Evolutionary conservation across 805 yeast species (phyloP), one percentile per base, ranked within the genome.

Genomic region (Candida anglica): DNA sequence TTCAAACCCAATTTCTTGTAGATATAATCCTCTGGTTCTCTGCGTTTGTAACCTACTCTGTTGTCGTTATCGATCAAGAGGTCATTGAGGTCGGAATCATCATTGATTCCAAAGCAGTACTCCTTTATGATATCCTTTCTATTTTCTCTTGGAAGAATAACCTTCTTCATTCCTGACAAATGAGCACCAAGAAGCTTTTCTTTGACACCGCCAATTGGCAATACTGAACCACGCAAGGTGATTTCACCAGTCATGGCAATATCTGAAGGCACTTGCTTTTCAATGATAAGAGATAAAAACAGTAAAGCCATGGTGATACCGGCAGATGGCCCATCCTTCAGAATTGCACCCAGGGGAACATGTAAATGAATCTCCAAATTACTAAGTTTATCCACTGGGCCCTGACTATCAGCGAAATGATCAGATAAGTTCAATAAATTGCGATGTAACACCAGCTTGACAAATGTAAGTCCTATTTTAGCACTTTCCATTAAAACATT

Each of bases 211-310:
- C 95, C 95, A 44, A 86, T 85, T 6, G 89, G 89, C 28, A 86
- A 63, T 0, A 86, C 82, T 44, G 80, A 68, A 5, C 95, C 95
- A 27, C 91, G 62, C 3, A 86, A 66, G 0, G 93, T 83, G 40
- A 85, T 79, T 54, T 85, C 95, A 5, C 95, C 95, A 1, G 95
- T 86, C 93, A 86, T 82, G 32, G 94, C 94, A 32, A 82, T 62
- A 32, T 65, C 60, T 10, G 52, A 47, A 0, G 71, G 68, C 5
- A 70, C 69, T 1, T 73, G 71, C 32, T 60, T 66, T 33, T 67
- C 63, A 24, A 70, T 47, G 5, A 68, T 44, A 35, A 70, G 51
- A 1, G 75, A 69, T 20, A 70, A 51, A 34, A 70, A 66, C 62
- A 63, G 66, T 30, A 68, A 52, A 2, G 76, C 69, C 67, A 70